phyloP scores from a whole-genome alignment of 75 land plant genomes.

The Pinus albicaulis region DNA sequence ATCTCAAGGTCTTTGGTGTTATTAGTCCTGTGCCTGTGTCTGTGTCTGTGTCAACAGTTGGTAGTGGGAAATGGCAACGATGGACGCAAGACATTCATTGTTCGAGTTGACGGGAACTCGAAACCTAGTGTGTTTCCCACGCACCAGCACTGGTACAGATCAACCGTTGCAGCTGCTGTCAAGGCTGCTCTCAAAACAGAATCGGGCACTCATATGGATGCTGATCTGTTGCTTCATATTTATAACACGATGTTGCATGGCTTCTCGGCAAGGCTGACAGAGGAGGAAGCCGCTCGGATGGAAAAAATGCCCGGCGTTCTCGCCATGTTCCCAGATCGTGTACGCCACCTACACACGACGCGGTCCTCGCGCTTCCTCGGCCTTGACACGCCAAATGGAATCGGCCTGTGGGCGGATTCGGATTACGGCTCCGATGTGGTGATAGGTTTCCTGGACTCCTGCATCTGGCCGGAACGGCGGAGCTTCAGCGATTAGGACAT shows the following conservation, averaged over 20 bases:
- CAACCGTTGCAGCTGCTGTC: background rate
- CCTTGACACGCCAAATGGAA: constrained; percentile 26
- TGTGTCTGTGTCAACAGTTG: background rate
- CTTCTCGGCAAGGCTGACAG: constrained; percentile 64
- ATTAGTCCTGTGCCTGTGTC: background rate
- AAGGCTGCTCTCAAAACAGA: background rate
- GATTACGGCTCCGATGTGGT: constrained; percentile 84
- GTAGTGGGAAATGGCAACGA: no score
- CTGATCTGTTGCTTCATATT: constrained; percentile 32
- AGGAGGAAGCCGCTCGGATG: constrained; percentile 32
- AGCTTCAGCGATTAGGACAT: constrained; percentile 72
- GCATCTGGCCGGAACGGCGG: constrained; percentile 88
- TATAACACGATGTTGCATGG: constrained; percentile 59
- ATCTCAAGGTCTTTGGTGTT: background rate
- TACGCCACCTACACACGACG: constrained; percentile 57
- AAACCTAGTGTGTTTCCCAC: background rate
- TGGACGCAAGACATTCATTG: background rate
- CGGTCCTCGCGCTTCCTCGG: constrained; percentile 68
- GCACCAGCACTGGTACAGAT: background rate
- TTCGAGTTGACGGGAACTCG: background rate
- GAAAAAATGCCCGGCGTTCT: constrained; percentile 42
- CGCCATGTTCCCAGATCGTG: constrained; percentile 47
- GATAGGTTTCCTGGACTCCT: constrained; percentile 83
- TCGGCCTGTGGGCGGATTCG: constrained; percentile 70
- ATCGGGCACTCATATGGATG: no score